Evolutionary conservation across 1,139 yeast genomes (phyloP).

Genomic region (Kazachstania sp.): DNA sequence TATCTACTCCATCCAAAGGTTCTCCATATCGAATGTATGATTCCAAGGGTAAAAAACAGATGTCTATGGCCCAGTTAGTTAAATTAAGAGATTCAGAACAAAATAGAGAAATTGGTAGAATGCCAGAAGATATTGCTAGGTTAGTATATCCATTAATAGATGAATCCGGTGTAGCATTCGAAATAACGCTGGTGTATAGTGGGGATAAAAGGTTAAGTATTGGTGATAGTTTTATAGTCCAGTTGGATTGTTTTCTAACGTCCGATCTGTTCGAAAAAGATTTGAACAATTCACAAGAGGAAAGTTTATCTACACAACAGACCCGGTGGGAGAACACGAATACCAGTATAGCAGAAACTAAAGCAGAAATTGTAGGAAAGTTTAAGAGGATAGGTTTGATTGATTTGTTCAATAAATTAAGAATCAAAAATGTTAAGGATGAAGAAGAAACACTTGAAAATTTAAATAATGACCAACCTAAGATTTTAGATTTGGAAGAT

Average conservation of each 20-base stretch:
- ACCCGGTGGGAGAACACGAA: constrained; percentile 4
- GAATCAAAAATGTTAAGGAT: constrained; percentile 28
- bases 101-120: constrained; percentile 61
- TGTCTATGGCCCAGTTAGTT: constrained; percentile 19
- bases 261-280: constrained; percentile 40
- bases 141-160: constrained; percentile 61
- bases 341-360: constrained; percentile 37
- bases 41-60: constrained; percentile 17
- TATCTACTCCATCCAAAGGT: constrained; percentile 26
- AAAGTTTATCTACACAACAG: constrained; percentile 8
- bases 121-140: constrained; percentile 66
- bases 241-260: constrained; percentile 53
- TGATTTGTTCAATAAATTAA: constrained; percentile 46
- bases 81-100: constrained; percentile 22
- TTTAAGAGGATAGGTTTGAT: constrained; percentile 51
- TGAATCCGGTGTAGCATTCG: constrained; percentile 46
- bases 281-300: constrained; percentile 11
- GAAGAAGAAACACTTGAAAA: constrained; percentile 13
- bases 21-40: constrained; percentile 25
- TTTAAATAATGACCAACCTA: constrained; percentile 15
- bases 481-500: constrained; percentile 27
- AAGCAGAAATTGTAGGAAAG: constrained; percentile 45
- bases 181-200: constrained; percentile 53
- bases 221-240: constrained; percentile 65
- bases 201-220: constrained; percentile 46